Base-by-base conservation (phyloP, 257 asterid genomes). In the Schizonepeta tenuifolia region DNA sequence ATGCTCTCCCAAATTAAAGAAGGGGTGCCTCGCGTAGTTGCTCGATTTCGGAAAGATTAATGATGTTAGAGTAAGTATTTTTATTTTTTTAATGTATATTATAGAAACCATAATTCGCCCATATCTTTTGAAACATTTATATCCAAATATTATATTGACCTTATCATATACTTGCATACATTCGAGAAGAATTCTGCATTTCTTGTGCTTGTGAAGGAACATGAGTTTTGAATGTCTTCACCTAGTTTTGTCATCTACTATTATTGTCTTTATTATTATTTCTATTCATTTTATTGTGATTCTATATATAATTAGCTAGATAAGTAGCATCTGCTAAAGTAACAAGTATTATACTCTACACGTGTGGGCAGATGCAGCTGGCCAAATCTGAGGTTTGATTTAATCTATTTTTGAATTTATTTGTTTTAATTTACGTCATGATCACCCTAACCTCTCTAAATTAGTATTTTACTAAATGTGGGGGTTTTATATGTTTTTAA, bases 301-400 rank as follows among this genome's bases (percentile, higher is more conserved):
- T 54, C 9, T 36, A 20, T 43, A 1, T 24, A 24, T 24, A 1
- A 24, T 24, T 20, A 12, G 2, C 12, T 20, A 26, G 7, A 46
- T 18, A 50, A 15, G 12, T 51, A n/a, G n/a, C n/a, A 31, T 26
- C 31, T 33, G 49, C 49, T 36, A 18, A 20, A 18, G 56, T 56
- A 69, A 55, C 38, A 55, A 21, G 31, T 70, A 56, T 13, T 5
- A 22, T 58, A 11, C 3, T 17, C 49, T 60, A 59, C 76, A 71
- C 69, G 69, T 46, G 76, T 71, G 60, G 67, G 38, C 17, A 26
- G 20, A 70, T 58, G 68, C 69, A 47, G 55, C 65, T 59, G 47
- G 35, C 75, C 26, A 44, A 33, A 43, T 26, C 28, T 28, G 60
- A n/a, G 22, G n/a, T 58, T 28, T 31, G 66, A 57, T 58, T 55